Percentiles rank a stretch among this genome's conserved stretches.
phyloP scores from a whole-genome alignment of 2,329 filamentous ascomycete genomes.

The Neurospora crassa region DNA sequence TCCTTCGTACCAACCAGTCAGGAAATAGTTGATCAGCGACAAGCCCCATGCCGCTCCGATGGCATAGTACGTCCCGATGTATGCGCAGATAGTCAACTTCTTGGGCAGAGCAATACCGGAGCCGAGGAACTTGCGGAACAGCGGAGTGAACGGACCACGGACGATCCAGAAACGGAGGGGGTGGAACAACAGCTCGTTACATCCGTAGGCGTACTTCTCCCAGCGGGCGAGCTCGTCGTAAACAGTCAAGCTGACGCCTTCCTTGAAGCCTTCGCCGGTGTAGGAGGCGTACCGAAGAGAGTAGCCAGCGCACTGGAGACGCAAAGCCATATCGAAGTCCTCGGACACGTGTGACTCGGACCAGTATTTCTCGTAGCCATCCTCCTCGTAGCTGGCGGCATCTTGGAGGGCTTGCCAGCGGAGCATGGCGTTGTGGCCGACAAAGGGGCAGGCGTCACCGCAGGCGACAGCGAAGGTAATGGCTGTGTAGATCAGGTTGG shows the following conservation, averaged over 20 bases:
- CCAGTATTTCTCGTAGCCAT: slow-evolving; percentile 71
- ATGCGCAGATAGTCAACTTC: slow-evolving; percentile 40
- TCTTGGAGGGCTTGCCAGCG: slow-evolving; percentile 67
- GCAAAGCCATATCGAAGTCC: slow-evolving; percentile 73
- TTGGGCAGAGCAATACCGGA: slow-evolving; percentile 42
- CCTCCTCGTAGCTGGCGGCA: slow-evolving; percentile 59
- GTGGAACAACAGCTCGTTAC: slow-evolving; percentile 68
- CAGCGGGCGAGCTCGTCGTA: slow-evolving; percentile 76
- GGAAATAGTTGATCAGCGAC: slow-evolving; percentile 20
- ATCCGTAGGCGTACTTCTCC: slow-evolving; percentile 81
- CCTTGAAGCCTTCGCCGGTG: slow-evolving; percentile 62
- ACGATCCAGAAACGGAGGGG: slow-evolving; percentile 53
- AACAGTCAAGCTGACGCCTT: slow-evolving; percentile 72
- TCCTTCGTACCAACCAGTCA: slow-evolving; percentile 59
- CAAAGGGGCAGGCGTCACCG: slow-evolving; percentile 67
- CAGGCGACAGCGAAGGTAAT: slow-evolving; percentile 66
- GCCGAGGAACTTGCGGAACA: slow-evolving; percentile 51
- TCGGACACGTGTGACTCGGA: slow-evolving; percentile 70
- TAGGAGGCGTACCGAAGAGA: slow-evolving; percentile 61
- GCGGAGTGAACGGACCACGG: slow-evolving; percentile 53
- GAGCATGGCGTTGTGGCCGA: slow-evolving; percentile 68
- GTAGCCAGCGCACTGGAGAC: slow-evolving; percentile 61
- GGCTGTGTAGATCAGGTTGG: slow-evolving; percentile 63
- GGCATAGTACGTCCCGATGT: slow-evolving; percentile 23
- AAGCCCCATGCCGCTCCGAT: slow-evolving; percentile 19